These are phyloP conservation scores for Colletotrichum noveboracense DNA, from an alignment of 2,329 filamentous ascomycete species.

Conservation along the genomic window DNA sequence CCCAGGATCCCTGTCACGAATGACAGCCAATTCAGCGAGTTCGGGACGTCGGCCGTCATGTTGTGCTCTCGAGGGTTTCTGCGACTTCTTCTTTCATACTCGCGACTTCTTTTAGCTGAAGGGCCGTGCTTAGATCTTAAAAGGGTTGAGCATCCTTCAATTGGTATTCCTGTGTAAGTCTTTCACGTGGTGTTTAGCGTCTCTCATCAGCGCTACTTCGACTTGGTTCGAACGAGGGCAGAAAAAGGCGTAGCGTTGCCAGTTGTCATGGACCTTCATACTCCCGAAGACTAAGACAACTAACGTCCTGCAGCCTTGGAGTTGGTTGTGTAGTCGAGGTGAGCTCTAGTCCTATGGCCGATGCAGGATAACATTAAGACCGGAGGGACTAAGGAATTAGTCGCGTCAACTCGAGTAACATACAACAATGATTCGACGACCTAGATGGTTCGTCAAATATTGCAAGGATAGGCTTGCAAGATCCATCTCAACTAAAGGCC, in stretches of 20 bases:
- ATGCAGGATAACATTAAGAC: neutral
- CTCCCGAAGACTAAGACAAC: neutral
- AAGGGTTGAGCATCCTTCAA: neutral
- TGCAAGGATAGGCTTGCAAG: neutral
- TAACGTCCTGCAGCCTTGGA: neutral
- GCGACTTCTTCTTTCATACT: neutral
- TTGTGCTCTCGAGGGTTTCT: neutral
- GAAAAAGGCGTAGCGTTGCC: neutral
- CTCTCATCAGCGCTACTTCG: neutral
- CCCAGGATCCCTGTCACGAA: constrained; percentile 17
- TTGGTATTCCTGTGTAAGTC: neutral
- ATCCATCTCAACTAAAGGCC: neutral
- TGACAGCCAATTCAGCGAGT: constrained; percentile 17
- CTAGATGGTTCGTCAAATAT: neutral
- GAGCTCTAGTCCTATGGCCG: neutral
- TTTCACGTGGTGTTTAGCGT: neutral
- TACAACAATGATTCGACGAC: neutral
- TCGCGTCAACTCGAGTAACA: neutral
- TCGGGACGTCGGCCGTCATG: constrained; percentile 11
- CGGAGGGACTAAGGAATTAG: neutral
- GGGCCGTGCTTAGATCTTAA: neutral
- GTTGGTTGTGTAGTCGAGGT: neutral
- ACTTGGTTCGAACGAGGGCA: neutral
- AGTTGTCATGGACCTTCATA: constrained; percentile 1
- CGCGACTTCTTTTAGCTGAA: neutral